Conservation (phyloP, 164 flowering plant genomes). For the Vitis riparia region DNA sequence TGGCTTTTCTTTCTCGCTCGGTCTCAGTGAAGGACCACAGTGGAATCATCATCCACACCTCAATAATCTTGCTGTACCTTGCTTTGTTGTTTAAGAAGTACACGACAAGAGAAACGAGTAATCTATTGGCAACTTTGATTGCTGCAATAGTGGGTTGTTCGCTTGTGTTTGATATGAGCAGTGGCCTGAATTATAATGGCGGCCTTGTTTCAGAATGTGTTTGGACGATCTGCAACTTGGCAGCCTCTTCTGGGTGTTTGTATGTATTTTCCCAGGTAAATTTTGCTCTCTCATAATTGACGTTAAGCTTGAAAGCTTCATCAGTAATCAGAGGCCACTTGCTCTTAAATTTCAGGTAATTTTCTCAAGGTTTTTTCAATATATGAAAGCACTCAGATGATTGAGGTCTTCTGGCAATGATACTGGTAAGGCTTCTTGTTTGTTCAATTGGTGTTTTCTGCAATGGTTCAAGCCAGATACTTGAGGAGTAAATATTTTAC, state of each 20-base stretch:
- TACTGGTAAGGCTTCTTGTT: no score
- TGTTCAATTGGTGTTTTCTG: no score
- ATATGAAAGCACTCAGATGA: neutral
- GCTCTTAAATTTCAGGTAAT: constrained; percentile 1
- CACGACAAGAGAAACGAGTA: neutral
- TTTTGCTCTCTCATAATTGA: neutral
- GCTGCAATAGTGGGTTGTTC: neutral
- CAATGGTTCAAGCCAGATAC: no score
- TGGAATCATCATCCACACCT: constrained; percentile 5
- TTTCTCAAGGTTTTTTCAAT: neutral
- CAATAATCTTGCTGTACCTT: neutral
- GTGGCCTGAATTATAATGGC: neutral
- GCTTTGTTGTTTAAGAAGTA: constrained; percentile 6
- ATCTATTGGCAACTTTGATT: neutral
- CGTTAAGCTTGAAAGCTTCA: neutral
- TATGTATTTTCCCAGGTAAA: constrained; percentile 5
- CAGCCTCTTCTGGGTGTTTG: constrained; percentile 7
- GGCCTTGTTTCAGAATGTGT: constrained; percentile 3
- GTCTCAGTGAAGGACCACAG: neutral
- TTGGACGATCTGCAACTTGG: constrained; percentile 10
- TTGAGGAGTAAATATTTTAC: no score
- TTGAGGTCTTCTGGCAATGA: no score
- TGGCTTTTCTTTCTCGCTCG: neutral
- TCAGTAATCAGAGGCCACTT: neutral
- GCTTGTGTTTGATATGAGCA: neutral